Evolutionary conservation across 2,329 filamentous ascomycete genomes (phyloP).

Genomic region (Massarina eburnea): DNA sequence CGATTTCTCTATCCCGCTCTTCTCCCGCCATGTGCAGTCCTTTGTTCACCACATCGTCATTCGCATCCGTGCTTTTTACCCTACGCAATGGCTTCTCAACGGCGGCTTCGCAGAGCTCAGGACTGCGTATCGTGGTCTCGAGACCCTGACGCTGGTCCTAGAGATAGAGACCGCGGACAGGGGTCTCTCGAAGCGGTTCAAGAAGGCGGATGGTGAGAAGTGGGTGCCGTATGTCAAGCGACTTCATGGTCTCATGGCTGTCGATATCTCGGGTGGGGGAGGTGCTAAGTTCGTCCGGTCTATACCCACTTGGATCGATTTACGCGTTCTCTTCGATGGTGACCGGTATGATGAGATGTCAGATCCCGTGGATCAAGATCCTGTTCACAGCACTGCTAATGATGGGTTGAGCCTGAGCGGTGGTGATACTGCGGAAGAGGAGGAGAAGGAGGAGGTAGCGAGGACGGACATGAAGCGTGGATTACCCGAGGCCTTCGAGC

Average conservation of each 20-base stretch:
- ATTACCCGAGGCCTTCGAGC: conserved; percentile 16
- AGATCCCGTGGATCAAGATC: background rate
- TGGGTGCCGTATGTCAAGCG: conserved; percentile 23
- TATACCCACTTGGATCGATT: conserved; percentile 25
- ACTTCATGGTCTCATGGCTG: conserved; percentile 10
- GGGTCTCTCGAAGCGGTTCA: conserved; percentile 18
- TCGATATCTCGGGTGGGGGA: conserved; percentile 17
- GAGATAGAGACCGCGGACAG: conserved; percentile 18
- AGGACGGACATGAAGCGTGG: conserved; percentile 9
- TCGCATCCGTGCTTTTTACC: conserved; percentile 22
- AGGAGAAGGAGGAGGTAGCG: conserved; percentile 3
- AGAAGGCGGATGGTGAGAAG: conserved; percentile 15
- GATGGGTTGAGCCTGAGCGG: background rate
- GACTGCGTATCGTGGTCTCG: conserved; percentile 23
- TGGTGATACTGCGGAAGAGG: background rate
- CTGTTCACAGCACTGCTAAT: background rate
- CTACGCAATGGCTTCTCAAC: conserved; percentile 21
- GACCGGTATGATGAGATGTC: conserved; percentile 16
- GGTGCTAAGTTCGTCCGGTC: conserved; percentile 5
- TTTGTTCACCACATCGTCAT: conserved; percentile 24
- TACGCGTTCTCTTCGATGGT: conserved; percentile 27
- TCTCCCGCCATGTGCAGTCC: conserved; percentile 18
- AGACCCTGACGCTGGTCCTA: conserved; percentile 21
- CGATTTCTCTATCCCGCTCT: conserved; percentile 25
- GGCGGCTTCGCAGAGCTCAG: conserved; percentile 21